phyloP scores from a whole-genome alignment of 345 rosid genomes.

The Chamaenerion angustifolium region DNA sequence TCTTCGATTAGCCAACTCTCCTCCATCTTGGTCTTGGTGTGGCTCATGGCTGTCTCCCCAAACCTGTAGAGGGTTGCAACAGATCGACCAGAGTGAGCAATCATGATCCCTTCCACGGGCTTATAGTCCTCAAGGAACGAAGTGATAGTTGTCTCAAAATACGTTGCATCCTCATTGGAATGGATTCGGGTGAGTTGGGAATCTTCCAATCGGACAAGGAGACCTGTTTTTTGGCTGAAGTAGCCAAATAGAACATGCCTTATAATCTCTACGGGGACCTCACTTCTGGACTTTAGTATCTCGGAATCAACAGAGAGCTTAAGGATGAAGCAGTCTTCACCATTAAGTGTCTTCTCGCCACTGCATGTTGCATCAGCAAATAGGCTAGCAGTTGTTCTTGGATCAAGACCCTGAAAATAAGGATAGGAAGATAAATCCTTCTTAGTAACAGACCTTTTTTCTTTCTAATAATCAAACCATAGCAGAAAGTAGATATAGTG shows the following conservation, averaged over 20 bases:
- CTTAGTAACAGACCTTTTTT: too few species aligned
- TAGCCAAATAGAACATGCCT: conserved; percentile 22
- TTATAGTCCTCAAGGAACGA: conserved; percentile 32
- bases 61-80: conserved; percentile 33
- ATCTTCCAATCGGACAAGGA: conserved; percentile 32
- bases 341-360: conserved; percentile 20
- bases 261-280: conserved; percentile 19
- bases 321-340: conserved; percentile 22
- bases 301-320: conserved; percentile 16
- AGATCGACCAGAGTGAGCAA: conserved; percentile 32
- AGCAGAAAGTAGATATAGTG: too few species aligned
- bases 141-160: conserved; percentile 36
- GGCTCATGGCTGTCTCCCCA: conserved; percentile 36
- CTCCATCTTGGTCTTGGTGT: conserved; percentile 14
- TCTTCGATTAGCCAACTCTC: conserved; percentile 13
- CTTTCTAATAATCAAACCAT: too few species aligned
- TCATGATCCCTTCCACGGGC: conserved; percentile 34
- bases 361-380: conserved; percentile 19
- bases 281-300: conserved; percentile 19
- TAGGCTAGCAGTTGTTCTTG: conserved; percentile 19
- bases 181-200: conserved; percentile 40
- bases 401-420: conserved; percentile 20
- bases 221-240: conserved; percentile 26
- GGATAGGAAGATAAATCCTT: not conserved
- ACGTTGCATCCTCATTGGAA: conserved; percentile 24